Evolutionary conservation across 169 alveolate genomes (phyloP), one percentile per base, ranked within the genome.

Genomic region (Condylostoma magnum): DNA sequence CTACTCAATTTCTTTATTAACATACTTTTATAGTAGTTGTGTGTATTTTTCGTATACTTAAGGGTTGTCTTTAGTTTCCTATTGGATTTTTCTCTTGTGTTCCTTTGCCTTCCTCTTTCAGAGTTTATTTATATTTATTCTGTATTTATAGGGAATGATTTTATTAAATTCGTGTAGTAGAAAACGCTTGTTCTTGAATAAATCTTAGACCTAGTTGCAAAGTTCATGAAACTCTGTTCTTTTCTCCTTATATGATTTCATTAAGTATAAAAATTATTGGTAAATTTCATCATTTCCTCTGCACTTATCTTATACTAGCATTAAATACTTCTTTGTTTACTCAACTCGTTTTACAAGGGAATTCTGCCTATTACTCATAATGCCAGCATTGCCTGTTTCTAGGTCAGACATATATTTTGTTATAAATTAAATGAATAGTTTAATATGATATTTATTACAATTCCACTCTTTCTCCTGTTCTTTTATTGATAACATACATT

Each of bases 321-420:
- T 33, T 18, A 60, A 27, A 34, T 38, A 60, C 43, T 60, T 60
- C 30, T 34, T 15, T 33, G 71, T 55, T 15, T 22, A 10, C 25
- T 60, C 71, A 18, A 60, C 71, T n/a, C 71, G n/a, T 36, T 41
- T 60, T 33, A n/a, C n/a, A n/a, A n/a, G n/a, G n/a, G n/a, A n/a
- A n/a, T n/a, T n/a, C n/a, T n/a, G n/a, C n/a, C n/a, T n/a, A n/a
- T n/a, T n/a, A n/a, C n/a, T n/a, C n/a, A n/a, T n/a, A n/a, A n/a
- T n/a, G n/a, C n/a, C n/a, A n/a, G n/a, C n/a, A n/a, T n/a, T n/a
- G n/a, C n/a, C n/a, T n/a, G n/a, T n/a, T n/a, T n/a, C n/a, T n/a
- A n/a, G n/a, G n/a, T n/a, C n/a, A n/a, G n/a, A n/a, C n/a, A n/a
- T n/a, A n/a, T n/a, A n/a, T n/a, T n/a, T n/a, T n/a, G n/a, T n/a